Evolutionary conservation across 2,329 filamentous ascomycete genomes (phyloP).

Genomic region (Aspergillus fumigatus): DNA sequence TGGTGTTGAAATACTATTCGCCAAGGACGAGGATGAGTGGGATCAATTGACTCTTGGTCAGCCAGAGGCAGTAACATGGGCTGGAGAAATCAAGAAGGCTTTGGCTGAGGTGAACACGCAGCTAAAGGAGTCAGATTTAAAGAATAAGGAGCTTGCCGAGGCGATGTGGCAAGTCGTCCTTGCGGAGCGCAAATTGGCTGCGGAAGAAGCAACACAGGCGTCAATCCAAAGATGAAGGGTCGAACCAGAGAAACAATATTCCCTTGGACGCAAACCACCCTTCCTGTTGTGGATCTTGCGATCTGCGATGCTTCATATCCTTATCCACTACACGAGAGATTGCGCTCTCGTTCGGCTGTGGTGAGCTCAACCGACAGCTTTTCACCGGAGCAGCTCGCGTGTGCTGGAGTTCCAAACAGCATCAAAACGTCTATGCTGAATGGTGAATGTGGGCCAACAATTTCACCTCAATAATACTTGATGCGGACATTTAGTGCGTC

Average conservation of each 20-base stretch:
- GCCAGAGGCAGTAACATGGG: slow-evolving; percentile 22
- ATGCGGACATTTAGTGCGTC: neutral
- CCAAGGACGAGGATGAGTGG: slow-evolving; percentile 41
- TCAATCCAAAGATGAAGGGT: slow-evolving; percentile 2
- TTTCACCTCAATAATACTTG: neutral
- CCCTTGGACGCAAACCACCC: neutral
- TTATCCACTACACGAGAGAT: neutral
- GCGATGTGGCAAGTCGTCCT: slow-evolving; percentile 40
- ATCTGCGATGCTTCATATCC: neutral
- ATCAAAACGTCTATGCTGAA: neutral
- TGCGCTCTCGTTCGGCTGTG: neutral
- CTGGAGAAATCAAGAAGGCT: slow-evolving; percentile 13
- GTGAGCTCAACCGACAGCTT: neutral
- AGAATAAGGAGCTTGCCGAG: slow-evolving; percentile 26
- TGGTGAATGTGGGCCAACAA: neutral
- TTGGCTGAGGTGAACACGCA: slow-evolving; percentile 19
- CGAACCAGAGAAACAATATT: neutral
- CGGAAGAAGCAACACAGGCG: slow-evolving; percentile 21
- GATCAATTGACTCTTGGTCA: slow-evolving; percentile 28
- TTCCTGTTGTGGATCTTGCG: neutral
- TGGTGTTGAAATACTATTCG: slow-evolving; percentile 26
- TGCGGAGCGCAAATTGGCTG: slow-evolving; percentile 33
- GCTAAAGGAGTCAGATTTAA: slow-evolving; percentile 24
- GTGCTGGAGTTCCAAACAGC: neutral
- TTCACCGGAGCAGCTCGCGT: neutral